phyloP scores from a whole-genome alignment of 1,284 basidiomycete species.

The Tremellales sp. region DNA sequence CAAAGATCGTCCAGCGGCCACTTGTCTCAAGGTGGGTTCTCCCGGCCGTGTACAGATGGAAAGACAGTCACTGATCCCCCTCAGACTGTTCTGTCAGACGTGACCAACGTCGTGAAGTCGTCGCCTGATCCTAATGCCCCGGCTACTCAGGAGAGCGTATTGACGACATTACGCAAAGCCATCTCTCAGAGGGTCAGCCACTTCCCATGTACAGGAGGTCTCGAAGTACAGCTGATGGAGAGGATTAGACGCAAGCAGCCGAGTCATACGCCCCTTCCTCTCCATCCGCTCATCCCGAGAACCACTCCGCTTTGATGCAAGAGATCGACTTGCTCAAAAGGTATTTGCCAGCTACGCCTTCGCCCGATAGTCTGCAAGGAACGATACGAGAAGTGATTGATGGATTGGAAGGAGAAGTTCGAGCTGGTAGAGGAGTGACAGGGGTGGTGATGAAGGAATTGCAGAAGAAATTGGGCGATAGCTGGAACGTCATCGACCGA shows the following conservation, averaged over 20 bases:
- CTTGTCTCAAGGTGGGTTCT: slow-evolving; percentile 33
- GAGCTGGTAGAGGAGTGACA: slow-evolving; percentile 26
- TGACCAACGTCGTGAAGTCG: slow-evolving; percentile 38
- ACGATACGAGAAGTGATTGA: slow-evolving; percentile 32
- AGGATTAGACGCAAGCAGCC: slow-evolving; percentile 33
- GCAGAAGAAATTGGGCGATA: slow-evolving; percentile 42
- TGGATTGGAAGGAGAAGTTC: slow-evolving; percentile 18
- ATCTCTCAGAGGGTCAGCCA: slow-evolving; percentile 38
- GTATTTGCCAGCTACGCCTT: slow-evolving; percentile 36
- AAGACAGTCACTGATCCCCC: neutral
- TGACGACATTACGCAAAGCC: slow-evolving; percentile 36
- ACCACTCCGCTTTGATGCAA: slow-evolving; percentile 23
- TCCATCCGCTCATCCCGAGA: slow-evolving; percentile 32
- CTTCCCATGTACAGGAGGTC: too few relatives aligned
- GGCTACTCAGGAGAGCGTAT: slow-evolving; percentile 29
- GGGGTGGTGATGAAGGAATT: slow-evolving; percentile 37
- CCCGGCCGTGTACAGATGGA: neutral
- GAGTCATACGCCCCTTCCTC: slow-evolving; percentile 36
- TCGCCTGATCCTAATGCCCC: slow-evolving; percentile 34
- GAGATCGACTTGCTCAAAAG: slow-evolving; percentile 34
- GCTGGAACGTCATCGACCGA: slow-evolving; percentile 35
- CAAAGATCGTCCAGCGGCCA: slow-evolving; percentile 32
- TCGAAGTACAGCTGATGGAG: neutral
- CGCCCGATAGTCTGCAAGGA: slow-evolving; percentile 25
- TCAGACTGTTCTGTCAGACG: slow-evolving; percentile 40